Evolutionary conservation across 768 basidiomycete genomes (phyloP), one percentile per base, ranked within the genome.

Genomic region (Gloeostereum incarnatum): DNA sequence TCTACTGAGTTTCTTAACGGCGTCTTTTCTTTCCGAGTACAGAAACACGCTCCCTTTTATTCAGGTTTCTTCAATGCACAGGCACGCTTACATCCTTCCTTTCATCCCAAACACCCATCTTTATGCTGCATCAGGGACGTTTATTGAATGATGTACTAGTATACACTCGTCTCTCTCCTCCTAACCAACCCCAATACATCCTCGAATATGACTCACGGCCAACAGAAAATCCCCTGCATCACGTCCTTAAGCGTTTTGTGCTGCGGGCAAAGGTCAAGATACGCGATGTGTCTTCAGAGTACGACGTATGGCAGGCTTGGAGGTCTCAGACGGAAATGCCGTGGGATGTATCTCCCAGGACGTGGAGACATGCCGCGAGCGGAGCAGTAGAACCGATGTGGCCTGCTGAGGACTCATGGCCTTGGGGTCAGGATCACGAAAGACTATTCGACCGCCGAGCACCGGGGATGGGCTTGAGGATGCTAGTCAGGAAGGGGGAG

Each of bases 181-280:
- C 58, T 14, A 63, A 74, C 9, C 57, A 66, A 16, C 59, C 56
- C 11, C 73, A 71, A 13, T 88, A 81, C 53, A 58, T 89, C 32
- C 56, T 88, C 42, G 87, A 89, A 53, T 78, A 81, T 50, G 78
- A 92, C 54, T 58, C 73, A 8, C 63, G 75, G 33, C 55, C 70
- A 1, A 70, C 80, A 20, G 73, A 78, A 46, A 70, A 73, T 5
- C 57, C 81, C 0, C 65, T 96, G 20, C 56, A 80, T 10, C 52
- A 77, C n/a, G 62, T 84, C 41, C 67, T 98, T 45, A 91, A 88
- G 51, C 78, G 81, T 9, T 87, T 84, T 57, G 71, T 93, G 27
- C 72, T 99, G 1, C 81, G 94, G 4, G 82, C 91, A 10, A 93
- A 89, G 53, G 89, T 97, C 25, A 82, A 81, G 52, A 63, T 97